Evolutionary conservation across 352 stramenopile genomes (phyloP).

Genomic region (Globisporangium lucens): DNA sequence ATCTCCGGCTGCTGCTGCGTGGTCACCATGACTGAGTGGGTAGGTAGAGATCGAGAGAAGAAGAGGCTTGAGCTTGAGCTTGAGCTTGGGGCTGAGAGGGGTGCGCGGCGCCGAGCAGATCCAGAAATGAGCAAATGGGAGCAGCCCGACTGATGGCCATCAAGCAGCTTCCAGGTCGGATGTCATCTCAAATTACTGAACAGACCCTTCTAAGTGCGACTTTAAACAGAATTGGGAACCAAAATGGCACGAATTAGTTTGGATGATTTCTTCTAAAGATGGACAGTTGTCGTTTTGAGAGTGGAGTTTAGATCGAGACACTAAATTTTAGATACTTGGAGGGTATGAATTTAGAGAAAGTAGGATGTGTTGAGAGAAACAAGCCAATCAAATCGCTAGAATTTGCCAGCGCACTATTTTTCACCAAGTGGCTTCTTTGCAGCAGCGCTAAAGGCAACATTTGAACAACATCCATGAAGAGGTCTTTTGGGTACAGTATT

Average conservation of each 20-base stretch:
- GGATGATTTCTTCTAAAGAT: too few relatives aligned
- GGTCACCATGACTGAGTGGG: conserved; percentile 23
- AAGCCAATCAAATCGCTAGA: background rate
- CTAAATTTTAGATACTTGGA: too few relatives aligned
- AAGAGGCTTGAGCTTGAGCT: background rate
- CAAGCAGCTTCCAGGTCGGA: background rate
- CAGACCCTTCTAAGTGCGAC: too few relatives aligned
- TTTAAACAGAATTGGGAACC: background rate
- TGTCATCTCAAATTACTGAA: too few relatives aligned
- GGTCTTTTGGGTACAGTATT: background rate
- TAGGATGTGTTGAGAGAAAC: too few relatives aligned
- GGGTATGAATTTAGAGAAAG: too few relatives aligned
- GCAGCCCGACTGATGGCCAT: background rate
- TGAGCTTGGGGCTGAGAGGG: background rate
- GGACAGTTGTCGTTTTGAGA: too few relatives aligned
- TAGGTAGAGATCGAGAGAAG: background rate
- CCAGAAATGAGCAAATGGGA: background rate
- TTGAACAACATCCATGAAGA: background rate
- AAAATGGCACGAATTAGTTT: background rate
- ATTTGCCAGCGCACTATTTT: background rate
- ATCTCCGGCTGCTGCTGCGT: conserved; percentile 17
- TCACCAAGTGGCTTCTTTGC: conserved; percentile 5
- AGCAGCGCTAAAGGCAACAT: background rate
- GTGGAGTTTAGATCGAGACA: too few relatives aligned
- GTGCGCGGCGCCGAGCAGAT: background rate